Conservation (phyloP, 106 monocot genomes). For the Platanthera guangdongensis region DNA sequence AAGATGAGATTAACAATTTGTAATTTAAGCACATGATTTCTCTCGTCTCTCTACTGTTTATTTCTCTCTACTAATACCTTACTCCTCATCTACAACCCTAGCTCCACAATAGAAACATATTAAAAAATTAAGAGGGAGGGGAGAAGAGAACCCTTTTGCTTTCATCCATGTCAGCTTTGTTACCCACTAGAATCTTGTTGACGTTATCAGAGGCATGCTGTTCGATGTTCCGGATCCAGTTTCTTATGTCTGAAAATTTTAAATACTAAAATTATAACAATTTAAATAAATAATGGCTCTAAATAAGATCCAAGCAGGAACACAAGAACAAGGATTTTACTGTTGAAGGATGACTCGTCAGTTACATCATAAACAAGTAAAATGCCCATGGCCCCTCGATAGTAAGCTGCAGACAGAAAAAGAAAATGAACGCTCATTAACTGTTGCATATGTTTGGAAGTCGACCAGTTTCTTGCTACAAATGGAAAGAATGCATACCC, state of each 20-base stretch:
- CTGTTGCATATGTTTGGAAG: too few species aligned
- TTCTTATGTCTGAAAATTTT: constrained; percentile 73
- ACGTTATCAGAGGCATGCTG: constrained; percentile 98
- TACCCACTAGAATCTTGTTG: constrained; percentile 94
- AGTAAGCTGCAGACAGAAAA: constrained; percentile 51
- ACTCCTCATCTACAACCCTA: too few species aligned
- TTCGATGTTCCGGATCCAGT: constrained; percentile 97
- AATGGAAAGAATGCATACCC: not conserved
- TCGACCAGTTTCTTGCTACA: too few species aligned
- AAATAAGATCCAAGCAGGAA: not conserved
- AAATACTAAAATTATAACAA: not conserved
- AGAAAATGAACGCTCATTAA: not conserved
- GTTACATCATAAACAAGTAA: constrained; percentile 99
- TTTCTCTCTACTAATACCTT: too few species aligned
- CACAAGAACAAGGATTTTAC: constrained; percentile 26
- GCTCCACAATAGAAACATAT: too few species aligned
- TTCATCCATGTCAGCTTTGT: constrained; percentile 99
- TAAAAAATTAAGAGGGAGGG: too few species aligned
- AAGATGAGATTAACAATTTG: too few species aligned
- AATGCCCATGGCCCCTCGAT: constrained; percentile 97
- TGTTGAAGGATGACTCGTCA: constrained; percentile 98
- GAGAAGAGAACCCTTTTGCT: constrained; percentile 77
- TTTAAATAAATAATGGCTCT: not conserved
- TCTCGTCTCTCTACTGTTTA: too few species aligned
- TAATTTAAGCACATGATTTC: too few species aligned